A percentile compares a stretch with the other conserved stretches of the same genome.
These are phyloP conservation scores for Aspergillus sclerotiicarbonarius DNA, from an alignment of 495 filamentous ascomycete species.

Conservation along the genomic window DNA sequence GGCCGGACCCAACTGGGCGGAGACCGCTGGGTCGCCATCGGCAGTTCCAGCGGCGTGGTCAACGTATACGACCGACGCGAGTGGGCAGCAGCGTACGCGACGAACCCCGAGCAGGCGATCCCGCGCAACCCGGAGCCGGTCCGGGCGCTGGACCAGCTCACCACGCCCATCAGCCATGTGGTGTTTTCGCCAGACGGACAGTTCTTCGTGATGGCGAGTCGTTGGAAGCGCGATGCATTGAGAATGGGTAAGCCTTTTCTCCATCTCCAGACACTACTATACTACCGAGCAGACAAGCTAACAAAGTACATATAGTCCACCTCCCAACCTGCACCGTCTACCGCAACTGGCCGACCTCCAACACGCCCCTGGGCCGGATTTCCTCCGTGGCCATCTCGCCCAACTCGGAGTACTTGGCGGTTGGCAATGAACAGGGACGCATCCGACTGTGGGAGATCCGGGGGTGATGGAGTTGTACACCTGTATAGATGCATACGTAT, in stretches of 20 bases:
- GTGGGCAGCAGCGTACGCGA: slow-evolving; percentile 46
- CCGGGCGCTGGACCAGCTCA: slow-evolving; percentile 76
- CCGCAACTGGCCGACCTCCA: slow-evolving; percentile 90
- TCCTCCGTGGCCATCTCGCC: slow-evolving; percentile 76
- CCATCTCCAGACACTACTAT: background rate
- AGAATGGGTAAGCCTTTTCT: slow-evolving; percentile 57
- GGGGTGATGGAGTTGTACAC: slow-evolving; percentile 23
- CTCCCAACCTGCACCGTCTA: slow-evolving; percentile 90
- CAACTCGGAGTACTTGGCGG: slow-evolving; percentile 67
- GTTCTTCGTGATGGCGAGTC: slow-evolving; percentile 77
- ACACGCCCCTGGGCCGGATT: slow-evolving; percentile 84
- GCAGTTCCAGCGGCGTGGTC: slow-evolving; percentile 78
- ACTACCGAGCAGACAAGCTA: slow-evolving; percentile 8
- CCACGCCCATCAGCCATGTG: slow-evolving; percentile 73
- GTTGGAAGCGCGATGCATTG: slow-evolving; percentile 83
- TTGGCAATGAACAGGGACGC: slow-evolving; percentile 83
- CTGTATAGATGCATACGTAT: background rate
- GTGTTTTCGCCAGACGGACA: slow-evolving; percentile 87
- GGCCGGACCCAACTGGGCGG: slow-evolving; percentile 63
- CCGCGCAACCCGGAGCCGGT: slow-evolving; percentile 66
- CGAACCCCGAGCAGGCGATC: slow-evolving; percentile 40
- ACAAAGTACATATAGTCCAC: slow-evolving; percentile 56
- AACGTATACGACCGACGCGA: slow-evolving; percentile 86
- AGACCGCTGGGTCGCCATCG: slow-evolving; percentile 85
- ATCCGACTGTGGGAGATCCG: slow-evolving; percentile 85